Percentiles rank a stretch among this genome's conserved stretches.
phyloP scores from a whole-genome alignment of 75 land plant genomes.

The Cryptomeria japonica region DNA sequence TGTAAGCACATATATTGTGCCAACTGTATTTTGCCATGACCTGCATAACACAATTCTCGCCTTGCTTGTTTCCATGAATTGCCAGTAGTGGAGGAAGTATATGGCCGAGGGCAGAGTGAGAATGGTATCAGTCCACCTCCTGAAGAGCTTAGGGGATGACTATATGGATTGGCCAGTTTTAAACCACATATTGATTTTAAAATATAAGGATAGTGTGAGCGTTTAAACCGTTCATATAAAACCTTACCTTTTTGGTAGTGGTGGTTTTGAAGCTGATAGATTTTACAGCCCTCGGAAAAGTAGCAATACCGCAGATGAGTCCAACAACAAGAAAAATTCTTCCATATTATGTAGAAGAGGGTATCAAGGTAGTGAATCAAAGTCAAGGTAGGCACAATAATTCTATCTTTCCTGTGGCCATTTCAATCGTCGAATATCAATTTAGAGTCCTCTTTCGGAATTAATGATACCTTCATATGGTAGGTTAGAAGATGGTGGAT shows the following conservation, averaged over 20 bases:
- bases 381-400: neutral
- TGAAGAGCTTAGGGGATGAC: no score
- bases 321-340: neutral
- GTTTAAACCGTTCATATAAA: no score
- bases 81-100: conserved; percentile 13
- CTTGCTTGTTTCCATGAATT: conserved; percentile 60
- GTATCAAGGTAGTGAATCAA: neutral
- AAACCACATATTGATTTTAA: no score
- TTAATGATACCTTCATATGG: neutral
- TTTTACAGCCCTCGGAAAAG: conserved; percentile 9
- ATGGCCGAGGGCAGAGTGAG: neutral
- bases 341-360: neutral
- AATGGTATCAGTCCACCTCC: no score
- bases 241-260: no score
- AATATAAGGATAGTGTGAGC: no score
- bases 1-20: conserved; percentile 63
- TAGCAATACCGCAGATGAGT: neutral
- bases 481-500: neutral
- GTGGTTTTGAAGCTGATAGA: conserved; percentile 70
- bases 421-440: neutral
- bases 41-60: conserved; percentile 51
- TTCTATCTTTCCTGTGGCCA: conserved; percentile 2
- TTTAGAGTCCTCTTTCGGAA: neutral
- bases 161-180: no score
- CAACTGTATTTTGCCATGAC: conserved; percentile 52